These are phyloP conservation scores for Paramecium pentaurelia DNA, from an alignment of 73 alveolate species.

Conservation along the genomic window DNA sequence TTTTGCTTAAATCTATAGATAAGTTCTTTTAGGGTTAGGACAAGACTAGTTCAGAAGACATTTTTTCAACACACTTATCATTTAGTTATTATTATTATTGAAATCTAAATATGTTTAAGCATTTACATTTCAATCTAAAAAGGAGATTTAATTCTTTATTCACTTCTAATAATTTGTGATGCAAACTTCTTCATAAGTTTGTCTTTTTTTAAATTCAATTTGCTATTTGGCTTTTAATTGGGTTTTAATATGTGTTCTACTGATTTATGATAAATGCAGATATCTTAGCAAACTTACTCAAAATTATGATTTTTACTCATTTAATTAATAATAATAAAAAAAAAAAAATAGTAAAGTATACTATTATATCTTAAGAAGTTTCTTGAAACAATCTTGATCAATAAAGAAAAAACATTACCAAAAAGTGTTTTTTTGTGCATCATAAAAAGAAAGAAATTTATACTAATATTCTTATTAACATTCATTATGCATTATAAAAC, in stretches of 20 bases:
- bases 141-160: not conserved
- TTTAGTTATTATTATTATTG: not conserved
- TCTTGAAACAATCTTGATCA: not conserved
- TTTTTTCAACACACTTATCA: not conserved
- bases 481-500: conserved; percentile 42
- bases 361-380: not conserved
- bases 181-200: not conserved
- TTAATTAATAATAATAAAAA: not conserved
- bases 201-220: not conserved
- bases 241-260: not conserved
- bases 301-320: not conserved
- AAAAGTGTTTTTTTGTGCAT: not conserved
- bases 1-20: not conserved
- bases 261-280: not conserved
- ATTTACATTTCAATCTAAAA: conserved; percentile 8
- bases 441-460: not conserved
- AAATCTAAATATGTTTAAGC: not conserved
- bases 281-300: not conserved
- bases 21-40: not conserved
- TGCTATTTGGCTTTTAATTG: not conserved
- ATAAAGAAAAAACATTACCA: not conserved
- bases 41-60: not conserved
- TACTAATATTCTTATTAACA: not conserved
- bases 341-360: not conserved
- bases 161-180: not conserved